phyloP scores from a whole-genome alignment of 495 filamentous ascomycete species.

The Talaromyces stipitatus region DNA sequence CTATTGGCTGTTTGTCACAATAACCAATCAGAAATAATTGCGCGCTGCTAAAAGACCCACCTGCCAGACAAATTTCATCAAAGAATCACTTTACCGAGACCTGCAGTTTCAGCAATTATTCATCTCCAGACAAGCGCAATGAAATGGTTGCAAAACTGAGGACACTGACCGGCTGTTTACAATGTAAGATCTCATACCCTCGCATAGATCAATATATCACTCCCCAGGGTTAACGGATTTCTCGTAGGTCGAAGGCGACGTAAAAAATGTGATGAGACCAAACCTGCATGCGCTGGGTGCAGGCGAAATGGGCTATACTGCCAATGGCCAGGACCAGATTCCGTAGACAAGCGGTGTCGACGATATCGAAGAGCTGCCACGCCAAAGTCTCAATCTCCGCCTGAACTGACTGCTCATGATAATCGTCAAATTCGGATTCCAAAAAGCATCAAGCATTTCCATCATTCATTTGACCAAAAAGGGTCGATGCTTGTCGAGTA shows the following conservation, averaged over 20 bases:
- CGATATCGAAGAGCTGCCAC: background rate
- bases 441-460: background rate
- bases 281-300: background rate
- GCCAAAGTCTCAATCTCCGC: background rate
- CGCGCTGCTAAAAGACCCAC: background rate
- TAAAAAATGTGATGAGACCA: slow-evolving; percentile 1
- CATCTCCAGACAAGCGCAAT: background rate
- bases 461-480: background rate
- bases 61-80: background rate
- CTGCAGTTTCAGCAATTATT: background rate
- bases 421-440: background rate
- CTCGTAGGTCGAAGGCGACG: slow-evolving; percentile 2
- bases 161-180: slow-evolving; percentile 1
- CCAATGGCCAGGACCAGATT: background rate
- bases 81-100: background rate
- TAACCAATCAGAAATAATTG: background rate
- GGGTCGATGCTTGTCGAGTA: background rate
- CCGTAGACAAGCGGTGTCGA: background rate
- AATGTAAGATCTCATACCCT: background rate
- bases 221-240: background rate
- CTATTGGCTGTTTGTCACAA: background rate
- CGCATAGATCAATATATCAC: background rate
- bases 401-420: background rate
- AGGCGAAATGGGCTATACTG: background rate
- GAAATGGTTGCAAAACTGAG: slow-evolving; percentile 2